Evolutionary conservation across 371 early-diverging fungal species (phyloP).

Genomic region (Saksenaea vasiformis): DNA sequence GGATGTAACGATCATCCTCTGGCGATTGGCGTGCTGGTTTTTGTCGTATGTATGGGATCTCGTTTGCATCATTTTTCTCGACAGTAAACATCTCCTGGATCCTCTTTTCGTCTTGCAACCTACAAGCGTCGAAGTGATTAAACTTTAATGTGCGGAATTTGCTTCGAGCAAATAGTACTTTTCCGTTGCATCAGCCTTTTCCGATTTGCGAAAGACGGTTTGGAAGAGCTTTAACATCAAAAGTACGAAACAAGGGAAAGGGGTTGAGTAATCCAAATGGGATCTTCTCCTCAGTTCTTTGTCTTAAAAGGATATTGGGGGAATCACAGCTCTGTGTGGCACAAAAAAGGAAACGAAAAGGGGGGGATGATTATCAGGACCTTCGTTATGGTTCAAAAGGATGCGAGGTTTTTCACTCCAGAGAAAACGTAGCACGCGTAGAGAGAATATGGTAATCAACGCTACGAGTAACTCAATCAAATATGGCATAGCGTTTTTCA

Average conservation of each 20-base stretch:
- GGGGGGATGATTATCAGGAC: no score
- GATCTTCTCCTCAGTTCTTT: not conserved
- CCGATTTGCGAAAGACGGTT: not conserved
- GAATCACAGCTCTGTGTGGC: not conserved
- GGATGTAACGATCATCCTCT: constrained; percentile 36
- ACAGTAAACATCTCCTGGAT: not conserved
- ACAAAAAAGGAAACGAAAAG: not conserved
- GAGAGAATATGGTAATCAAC: no score
- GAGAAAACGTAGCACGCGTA: no score
- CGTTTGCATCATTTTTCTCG: not conserved
- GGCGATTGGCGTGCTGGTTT: constrained; percentile 2
- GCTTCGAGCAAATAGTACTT: not conserved
- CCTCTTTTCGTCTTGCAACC: not conserved
- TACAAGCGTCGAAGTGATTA: no score
- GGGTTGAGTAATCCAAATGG: not conserved
- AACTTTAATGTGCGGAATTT: no score
- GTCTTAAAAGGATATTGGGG: not conserved
- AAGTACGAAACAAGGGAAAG: not conserved
- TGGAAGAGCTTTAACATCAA: not conserved
- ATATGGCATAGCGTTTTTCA: no score
- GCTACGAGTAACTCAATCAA: no score
- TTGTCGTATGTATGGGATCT: not conserved
- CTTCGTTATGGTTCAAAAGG: no score
- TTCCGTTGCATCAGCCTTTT: not conserved
- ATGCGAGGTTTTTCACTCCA: no score